Base-by-base conservation (phyloP, 306 rosid species). In the Quercus dentata region DNA sequence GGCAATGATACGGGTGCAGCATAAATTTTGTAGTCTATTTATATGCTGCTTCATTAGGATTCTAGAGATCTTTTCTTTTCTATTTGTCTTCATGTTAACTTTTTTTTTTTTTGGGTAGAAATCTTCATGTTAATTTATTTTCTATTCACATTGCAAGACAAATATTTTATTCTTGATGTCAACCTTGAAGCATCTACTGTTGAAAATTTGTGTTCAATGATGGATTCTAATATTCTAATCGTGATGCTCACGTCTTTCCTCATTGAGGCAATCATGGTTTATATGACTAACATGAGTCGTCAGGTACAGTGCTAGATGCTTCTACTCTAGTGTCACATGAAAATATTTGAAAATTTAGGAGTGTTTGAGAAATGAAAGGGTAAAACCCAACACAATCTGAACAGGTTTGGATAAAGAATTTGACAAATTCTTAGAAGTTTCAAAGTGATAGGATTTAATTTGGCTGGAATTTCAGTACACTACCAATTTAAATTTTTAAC, bases 1-100 rank as follows among this genome's bases (percentile, higher is more conserved):
- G 14, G 2, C 21, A 64, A 64, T 64, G 73, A 75, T 44, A 78
- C 46, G 20, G 10, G 75, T 70, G 87, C 86, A 30, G 88, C 92
- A 58, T 86, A 86, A 82, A 82, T 86, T 87, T 86, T 91, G 90
- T 85, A 78, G 83, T 74, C 79, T 78, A 54, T 80, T 62, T 80
- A 23, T 56, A 28, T 86, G 90, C 84, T 87, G 89, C 85, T 71
- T 69, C 76, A 63, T 68, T 59, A 31, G n/a, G 59, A 78, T n/a
- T 27, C 33, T 76, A 56, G 41, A 71, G 57, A 74, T 27, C 71
- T 1, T 65, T 41, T 18, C 56, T 21, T 35, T 44, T 28, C 44
- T 71, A 28, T 59, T 69, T 84, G 78, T 18, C 31, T 62, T 21
- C 38, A 69, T 57, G 5, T 11, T 18, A 19, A 59, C 28, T 28